A percentile compares a stretch with the other conserved stretches of the same genome.
Evolutionary conservation across 805 yeast species (phyloP).

Genomic region (Torulaspora gathmanii): DNA sequence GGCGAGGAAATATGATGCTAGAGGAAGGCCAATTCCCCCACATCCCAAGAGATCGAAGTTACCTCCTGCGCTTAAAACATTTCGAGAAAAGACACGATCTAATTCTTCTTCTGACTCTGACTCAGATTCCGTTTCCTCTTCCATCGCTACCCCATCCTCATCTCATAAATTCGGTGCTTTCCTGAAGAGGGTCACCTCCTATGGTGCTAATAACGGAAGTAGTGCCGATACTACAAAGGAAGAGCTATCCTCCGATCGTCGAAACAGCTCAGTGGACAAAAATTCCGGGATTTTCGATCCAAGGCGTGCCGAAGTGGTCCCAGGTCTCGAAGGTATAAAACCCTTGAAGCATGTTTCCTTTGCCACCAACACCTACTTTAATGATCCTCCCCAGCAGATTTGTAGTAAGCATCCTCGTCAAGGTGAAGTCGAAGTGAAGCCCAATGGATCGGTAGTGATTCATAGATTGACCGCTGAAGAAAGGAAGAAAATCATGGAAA

Average conservation of each 20-base stretch:
- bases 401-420: slow-evolving; percentile 73
- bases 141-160: slow-evolving; percentile 9
- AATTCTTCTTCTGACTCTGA: slow-evolving; percentile 9
- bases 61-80: slow-evolving; percentile 45
- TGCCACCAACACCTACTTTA: slow-evolving; percentile 66
- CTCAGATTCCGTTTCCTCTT: slow-evolving; percentile 14
- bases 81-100: slow-evolving; percentile 9
- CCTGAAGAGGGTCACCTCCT: slow-evolving; percentile 32
- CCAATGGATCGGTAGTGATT: slow-evolving; percentile 51
- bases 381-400: slow-evolving; percentile 88
- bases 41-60: slow-evolving; percentile 46
- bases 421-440: slow-evolving; percentile 69
- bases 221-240: slow-evolving; percentile 11
- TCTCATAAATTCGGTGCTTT: slow-evolving; percentile 34
- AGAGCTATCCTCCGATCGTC: slow-evolving; percentile 10
- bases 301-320: slow-evolving; percentile 27
- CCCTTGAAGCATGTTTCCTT: slow-evolving; percentile 64
- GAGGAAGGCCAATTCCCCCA: slow-evolving; percentile 47
- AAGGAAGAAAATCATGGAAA: slow-evolving; percentile 40
- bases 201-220: slow-evolving; percentile 15
- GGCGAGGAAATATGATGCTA: slow-evolving; percentile 34
- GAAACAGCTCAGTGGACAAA: neutral
- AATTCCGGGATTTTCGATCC: slow-evolving; percentile 15
- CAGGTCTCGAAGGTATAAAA: slow-evolving; percentile 41
- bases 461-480: slow-evolving; percentile 55